Percentiles rank a stretch among this genome's conserved stretches.
phyloP scores from a whole-genome alignment of 148 eudicot genomes.

The Rhododendron simsii region DNA sequence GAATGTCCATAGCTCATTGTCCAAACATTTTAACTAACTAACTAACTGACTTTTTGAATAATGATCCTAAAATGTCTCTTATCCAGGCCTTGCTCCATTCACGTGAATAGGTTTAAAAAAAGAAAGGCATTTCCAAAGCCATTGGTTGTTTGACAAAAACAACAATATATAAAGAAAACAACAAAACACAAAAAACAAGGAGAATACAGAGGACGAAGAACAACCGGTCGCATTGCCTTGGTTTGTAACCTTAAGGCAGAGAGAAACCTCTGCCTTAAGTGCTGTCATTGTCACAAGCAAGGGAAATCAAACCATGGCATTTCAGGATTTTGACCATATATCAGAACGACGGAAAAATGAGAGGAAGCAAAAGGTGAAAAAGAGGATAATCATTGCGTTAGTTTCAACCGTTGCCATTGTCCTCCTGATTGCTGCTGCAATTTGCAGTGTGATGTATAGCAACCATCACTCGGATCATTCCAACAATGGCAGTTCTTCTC shows the following conservation, averaged over 20 bases:
- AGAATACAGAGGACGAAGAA: not conserved
- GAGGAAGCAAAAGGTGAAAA: slow-evolving; percentile 33
- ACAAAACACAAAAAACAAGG: slow-evolving; percentile 9
- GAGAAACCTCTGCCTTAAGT: slow-evolving; percentile 9
- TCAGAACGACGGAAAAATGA: slow-evolving; percentile 60
- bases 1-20: not conserved
- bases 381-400: slow-evolving; percentile 26
- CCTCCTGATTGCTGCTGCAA: slow-evolving; percentile 35
- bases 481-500: not conserved
- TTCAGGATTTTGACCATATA: slow-evolving; percentile 63
- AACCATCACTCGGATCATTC: not conserved
- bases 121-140: slow-evolving; percentile 14
- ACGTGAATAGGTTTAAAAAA: not conserved
- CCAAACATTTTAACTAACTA: not conserved
- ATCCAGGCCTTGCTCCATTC: slow-evolving; percentile 22
- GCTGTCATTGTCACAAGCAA: not conserved
- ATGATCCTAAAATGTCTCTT: slow-evolving; percentile 39
- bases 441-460: slow-evolving; percentile 21
- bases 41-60: slow-evolving; percentile 2
- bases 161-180: slow-evolving; percentile 14
- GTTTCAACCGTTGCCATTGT: slow-evolving; percentile 29
- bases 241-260: slow-evolving; percentile 3
- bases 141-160: not conserved
- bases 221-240: not conserved
- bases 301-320: slow-evolving; percentile 40